A percentile compares a stretch with the other conserved stretches of the same genome.
phyloP scores from a whole-genome alignment of 2,329 filamentous ascomycete genomes.

The Trichoderma afroharzianum region DNA sequence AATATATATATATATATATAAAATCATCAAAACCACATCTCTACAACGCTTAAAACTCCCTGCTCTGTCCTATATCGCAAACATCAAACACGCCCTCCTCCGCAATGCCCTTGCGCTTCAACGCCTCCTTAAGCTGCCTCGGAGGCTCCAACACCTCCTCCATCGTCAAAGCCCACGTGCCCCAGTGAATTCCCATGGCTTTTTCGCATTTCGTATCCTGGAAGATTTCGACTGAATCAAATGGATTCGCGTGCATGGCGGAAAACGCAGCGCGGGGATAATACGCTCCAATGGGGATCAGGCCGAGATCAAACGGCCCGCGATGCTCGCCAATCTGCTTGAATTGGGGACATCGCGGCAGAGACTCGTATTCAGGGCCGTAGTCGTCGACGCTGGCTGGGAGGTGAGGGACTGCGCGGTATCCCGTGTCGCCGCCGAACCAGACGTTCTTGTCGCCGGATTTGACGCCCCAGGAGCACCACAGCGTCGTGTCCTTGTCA shows the following conservation, averaged over 20 bases:
- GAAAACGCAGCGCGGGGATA: slow-evolving; percentile 69
- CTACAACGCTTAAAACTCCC: slow-evolving; percentile 59
- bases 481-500: slow-evolving; percentile 74
- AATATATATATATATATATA: no score
- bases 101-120: slow-evolving; percentile 62
- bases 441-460: slow-evolving; percentile 75
- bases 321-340: slow-evolving; percentile 73
- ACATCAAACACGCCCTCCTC: slow-evolving; percentile 76
- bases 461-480: slow-evolving; percentile 80
- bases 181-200: slow-evolving; percentile 91
- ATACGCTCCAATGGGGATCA: slow-evolving; percentile 94
- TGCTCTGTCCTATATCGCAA: slow-evolving; percentile 79
- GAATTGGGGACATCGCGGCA: slow-evolving; percentile 80
- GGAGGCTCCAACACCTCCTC: slow-evolving; percentile 87
- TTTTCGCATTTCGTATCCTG: slow-evolving; percentile 71
- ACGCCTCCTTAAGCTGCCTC: slow-evolving; percentile 64
- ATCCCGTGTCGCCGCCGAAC: slow-evolving; percentile 90
- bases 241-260: slow-evolving; percentile 79
- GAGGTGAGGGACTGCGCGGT: slow-evolving; percentile 69
- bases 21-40: not conserved
- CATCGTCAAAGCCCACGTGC: slow-evolving; percentile 79
- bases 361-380: slow-evolving; percentile 58
- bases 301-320: slow-evolving; percentile 84
- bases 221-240: slow-evolving; percentile 87
- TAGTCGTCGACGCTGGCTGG: slow-evolving; percentile 66